Evolutionary conservation across 2,329 filamentous ascomycete species (phyloP).

Genomic region (Xylariaceae sp.): DNA sequence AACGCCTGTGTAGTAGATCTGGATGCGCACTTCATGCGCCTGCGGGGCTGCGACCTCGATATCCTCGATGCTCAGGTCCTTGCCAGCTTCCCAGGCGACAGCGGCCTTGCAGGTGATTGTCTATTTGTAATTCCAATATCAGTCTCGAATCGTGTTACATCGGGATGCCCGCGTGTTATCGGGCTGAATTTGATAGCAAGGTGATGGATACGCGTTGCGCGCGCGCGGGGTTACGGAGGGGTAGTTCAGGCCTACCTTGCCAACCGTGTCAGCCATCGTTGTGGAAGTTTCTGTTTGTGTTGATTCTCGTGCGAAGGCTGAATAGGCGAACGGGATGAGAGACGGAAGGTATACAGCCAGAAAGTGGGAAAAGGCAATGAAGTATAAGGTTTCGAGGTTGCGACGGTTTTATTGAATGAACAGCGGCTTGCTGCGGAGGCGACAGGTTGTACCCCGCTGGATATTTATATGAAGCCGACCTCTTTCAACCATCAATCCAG

Average conservation of each 20-base stretch:
- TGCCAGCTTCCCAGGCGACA: slow-evolving; percentile 93
- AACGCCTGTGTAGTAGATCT: slow-evolving; percentile 97
- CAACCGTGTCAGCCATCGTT: slow-evolving; percentile 48
- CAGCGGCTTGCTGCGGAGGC: slow-evolving; percentile 19
- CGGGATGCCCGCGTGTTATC: background rate
- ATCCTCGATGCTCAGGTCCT: slow-evolving; percentile 84
- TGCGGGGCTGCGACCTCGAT: slow-evolving; percentile 85
- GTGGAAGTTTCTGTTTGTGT: background rate
- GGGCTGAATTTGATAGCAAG: slow-evolving; percentile 1
- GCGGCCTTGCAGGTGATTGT: slow-evolving; percentile 96
- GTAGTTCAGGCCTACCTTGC: slow-evolving; percentile 39
- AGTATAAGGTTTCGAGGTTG: slow-evolving; percentile 1
- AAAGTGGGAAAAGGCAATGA: background rate
- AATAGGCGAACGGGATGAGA: background rate
- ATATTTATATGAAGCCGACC: slow-evolving; percentile 4
- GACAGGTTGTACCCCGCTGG: slow-evolving; percentile 13
- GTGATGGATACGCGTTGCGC: too few species aligned
- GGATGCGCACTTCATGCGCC: slow-evolving; percentile 92
- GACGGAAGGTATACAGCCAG: too few species aligned
- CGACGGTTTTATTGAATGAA: slow-evolving; percentile 8
- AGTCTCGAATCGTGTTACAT: slow-evolving; percentile 3
- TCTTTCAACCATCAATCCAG: slow-evolving; percentile 5
- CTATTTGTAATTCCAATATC: slow-evolving; percentile 41
- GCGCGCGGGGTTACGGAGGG: slow-evolving; percentile 18
- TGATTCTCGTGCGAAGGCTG: slow-evolving; percentile 1